Percentiles rank a stretch among this genome's conserved stretches.
These are phyloP conservation scores for Cytospora mali DNA, from an alignment of 2,329 filamentous ascomycete genomes.

Conservation along the genomic window DNA sequence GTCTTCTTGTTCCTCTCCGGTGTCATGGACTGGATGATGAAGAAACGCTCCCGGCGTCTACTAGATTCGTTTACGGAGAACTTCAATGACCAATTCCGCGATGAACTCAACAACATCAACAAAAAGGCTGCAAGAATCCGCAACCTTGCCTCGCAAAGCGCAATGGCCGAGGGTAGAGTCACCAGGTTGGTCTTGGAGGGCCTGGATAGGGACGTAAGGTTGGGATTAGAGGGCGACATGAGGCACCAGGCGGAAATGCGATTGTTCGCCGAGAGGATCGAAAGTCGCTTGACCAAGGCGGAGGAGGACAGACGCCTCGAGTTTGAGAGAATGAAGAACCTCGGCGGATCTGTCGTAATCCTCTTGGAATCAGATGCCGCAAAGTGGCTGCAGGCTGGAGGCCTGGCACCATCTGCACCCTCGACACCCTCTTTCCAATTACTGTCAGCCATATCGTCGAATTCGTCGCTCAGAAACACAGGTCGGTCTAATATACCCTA, in stretches of 20 bases:
- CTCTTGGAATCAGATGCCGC: conserved; percentile 1
- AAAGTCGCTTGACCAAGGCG: background rate
- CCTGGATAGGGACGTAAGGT: conserved; percentile 14
- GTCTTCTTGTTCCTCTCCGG: conserved; percentile 32
- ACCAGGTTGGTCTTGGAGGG: conserved; percentile 18
- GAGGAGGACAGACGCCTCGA: background rate
- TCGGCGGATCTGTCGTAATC: background rate
- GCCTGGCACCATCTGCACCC: background rate
- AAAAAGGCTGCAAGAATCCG: conserved; percentile 18
- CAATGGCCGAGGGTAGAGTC: conserved; percentile 25
- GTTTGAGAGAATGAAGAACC: background rate
- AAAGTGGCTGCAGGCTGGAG: background rate
- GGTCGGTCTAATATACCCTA: background rate
- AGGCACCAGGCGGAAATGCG: background rate
- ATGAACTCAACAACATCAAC: conserved; percentile 28
- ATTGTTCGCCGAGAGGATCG: background rate
- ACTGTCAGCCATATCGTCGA: background rate
- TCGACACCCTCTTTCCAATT: background rate
- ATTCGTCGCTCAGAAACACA: background rate
- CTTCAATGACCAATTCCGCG: conserved; percentile 19
- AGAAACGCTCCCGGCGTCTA: conserved; percentile 24
- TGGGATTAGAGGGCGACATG: conserved; percentile 23
- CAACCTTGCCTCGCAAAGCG: conserved; percentile 21
- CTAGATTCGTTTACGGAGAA: conserved; percentile 32
- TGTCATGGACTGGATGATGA: conserved; percentile 33